Percentiles rank a stretch among this genome's conserved stretches.
Conservation (phyloP, 2,329 filamentous ascomycete species). For the Dendryphion nanum region DNA sequence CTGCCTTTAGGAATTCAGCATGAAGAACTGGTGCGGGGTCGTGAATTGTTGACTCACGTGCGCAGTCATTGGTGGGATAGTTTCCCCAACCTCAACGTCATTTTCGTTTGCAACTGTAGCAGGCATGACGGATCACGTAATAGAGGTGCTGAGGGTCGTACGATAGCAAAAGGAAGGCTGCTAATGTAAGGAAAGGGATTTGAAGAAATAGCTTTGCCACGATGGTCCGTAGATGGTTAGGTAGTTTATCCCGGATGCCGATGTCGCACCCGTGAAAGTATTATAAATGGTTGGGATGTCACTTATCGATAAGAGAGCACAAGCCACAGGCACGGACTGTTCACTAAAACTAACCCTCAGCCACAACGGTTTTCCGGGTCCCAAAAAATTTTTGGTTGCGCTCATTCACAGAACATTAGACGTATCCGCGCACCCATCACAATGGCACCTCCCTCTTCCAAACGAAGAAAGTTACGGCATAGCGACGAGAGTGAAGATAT, state of each 20-base stretch:
- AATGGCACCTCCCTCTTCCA: constrained; percentile 40
- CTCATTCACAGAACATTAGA: background rate
- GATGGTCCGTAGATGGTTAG: no score
- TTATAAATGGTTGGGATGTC: constrained; percentile 26
- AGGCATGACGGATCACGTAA: constrained; percentile 1
- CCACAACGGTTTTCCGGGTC: constrained; percentile 3
- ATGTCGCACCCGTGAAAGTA: constrained; percentile 25
- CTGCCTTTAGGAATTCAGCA: constrained; percentile 60
- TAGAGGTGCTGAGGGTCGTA: background rate
- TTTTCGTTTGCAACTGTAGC: constrained; percentile 16
- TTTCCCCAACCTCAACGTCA: constrained; percentile 39
- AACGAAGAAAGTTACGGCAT: constrained; percentile 50
- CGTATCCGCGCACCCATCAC: constrained; percentile 4
- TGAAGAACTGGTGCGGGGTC: constrained; percentile 2
- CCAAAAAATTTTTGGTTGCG: background rate
- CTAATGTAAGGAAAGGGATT: background rate
- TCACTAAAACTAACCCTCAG: no score
- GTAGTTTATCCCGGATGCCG: no score
- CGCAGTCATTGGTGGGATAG: constrained; percentile 38
- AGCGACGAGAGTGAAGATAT: constrained; percentile 26
- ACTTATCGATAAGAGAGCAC: constrained; percentile 34
- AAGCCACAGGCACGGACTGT: constrained; percentile 16
- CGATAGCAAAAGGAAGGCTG: background rate
- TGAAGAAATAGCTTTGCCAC: background rate
- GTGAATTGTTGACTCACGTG: constrained; percentile 34